A percentile compares a stretch with the other conserved stretches of the same genome.
phyloP scores from a whole-genome alignment of 345 rosid genomes.

The Turritis glabra region DNA sequence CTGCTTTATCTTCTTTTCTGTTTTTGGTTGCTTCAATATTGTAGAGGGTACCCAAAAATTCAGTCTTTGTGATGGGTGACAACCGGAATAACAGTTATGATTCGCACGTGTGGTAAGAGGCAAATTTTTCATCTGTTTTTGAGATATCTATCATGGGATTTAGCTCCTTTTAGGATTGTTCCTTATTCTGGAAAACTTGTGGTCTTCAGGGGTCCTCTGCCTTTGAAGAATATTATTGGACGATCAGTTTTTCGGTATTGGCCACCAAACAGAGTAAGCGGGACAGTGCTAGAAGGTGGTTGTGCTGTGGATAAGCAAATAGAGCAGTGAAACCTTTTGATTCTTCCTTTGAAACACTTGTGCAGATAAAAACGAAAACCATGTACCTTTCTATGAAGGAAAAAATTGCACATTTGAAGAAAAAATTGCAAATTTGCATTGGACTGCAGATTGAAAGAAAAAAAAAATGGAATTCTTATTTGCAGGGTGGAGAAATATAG shows the following conservation, averaged over 20 bases:
- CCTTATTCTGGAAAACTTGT: constrained; percentile 12
- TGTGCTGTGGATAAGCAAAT: constrained; percentile 66
- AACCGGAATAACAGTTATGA: constrained; percentile 96
- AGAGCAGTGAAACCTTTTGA: constrained; percentile 26
- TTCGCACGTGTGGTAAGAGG: constrained; percentile 89
- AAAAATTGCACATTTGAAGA: constrained; percentile 5
- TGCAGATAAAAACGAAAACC: background rate
- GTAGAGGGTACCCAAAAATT: constrained; percentile 76
- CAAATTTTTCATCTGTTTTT: background rate
- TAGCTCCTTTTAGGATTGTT: constrained; percentile 22
- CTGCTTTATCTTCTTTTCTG: background rate
- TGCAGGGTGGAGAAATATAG: background rate
- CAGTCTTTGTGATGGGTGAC: constrained; percentile 97
- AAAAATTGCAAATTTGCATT: constrained; percentile 9
- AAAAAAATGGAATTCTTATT: background rate
- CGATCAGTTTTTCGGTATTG: constrained; percentile 88
- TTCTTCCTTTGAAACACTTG: constrained; percentile 7
- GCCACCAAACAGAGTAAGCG: constrained; percentile 85
- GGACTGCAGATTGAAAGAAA: background rate
- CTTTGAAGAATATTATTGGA: constrained; percentile 88
- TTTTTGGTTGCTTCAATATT: background rate
- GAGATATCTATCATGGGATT: background rate
- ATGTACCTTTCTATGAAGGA: constrained; percentile 9
- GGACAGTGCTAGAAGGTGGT: constrained; percentile 63
- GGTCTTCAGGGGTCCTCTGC: constrained; percentile 80